These are phyloP conservation scores for Aspergillus sp. DNA, from an alignment of 2,329 filamentous ascomycete species.

Conservation along the genomic window DNA sequence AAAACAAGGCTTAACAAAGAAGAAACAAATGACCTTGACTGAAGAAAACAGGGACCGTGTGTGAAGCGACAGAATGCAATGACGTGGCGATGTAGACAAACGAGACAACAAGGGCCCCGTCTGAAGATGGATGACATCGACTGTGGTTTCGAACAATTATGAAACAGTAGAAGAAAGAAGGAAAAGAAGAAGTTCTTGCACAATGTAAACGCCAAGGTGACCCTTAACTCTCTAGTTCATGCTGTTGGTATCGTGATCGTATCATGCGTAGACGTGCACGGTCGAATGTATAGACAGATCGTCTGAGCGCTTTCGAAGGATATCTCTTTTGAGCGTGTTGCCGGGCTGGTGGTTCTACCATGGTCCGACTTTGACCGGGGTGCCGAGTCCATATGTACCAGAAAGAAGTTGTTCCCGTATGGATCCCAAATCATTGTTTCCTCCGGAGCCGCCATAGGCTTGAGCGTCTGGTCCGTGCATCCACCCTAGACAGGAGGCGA, in stretches of 20 bases:
- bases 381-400: slow-evolving; percentile 55
- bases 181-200: slow-evolving; percentile 21
- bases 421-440: slow-evolving; percentile 41
- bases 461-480: slow-evolving; percentile 54
- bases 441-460: slow-evolving; percentile 29
- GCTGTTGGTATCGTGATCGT: slow-evolving; percentile 46
- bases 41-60: background rate
- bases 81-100: background rate
- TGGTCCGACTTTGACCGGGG: slow-evolving; percentile 55
- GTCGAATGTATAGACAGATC: slow-evolving; percentile 23
- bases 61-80: background rate
- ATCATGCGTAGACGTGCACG: slow-evolving; percentile 37
- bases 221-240: slow-evolving; percentile 42
- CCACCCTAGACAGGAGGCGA: slow-evolving; percentile 75
- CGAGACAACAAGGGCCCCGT: background rate
- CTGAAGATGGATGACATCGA: slow-evolving; percentile 4
- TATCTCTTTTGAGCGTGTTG: background rate
- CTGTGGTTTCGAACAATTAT: slow-evolving; percentile 9
- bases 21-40: background rate
- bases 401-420: slow-evolving; percentile 58
- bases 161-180: slow-evolving; percentile 10
- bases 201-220: slow-evolving; percentile 40
- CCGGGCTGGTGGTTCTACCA: slow-evolving; percentile 44
- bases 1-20: background rate
- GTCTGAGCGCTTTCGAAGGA: slow-evolving; percentile 6